These are phyloP conservation scores for Scutellaria baicalensis DNA, from an alignment of 257 asterid genomes.

Conservation along the genomic window DNA sequence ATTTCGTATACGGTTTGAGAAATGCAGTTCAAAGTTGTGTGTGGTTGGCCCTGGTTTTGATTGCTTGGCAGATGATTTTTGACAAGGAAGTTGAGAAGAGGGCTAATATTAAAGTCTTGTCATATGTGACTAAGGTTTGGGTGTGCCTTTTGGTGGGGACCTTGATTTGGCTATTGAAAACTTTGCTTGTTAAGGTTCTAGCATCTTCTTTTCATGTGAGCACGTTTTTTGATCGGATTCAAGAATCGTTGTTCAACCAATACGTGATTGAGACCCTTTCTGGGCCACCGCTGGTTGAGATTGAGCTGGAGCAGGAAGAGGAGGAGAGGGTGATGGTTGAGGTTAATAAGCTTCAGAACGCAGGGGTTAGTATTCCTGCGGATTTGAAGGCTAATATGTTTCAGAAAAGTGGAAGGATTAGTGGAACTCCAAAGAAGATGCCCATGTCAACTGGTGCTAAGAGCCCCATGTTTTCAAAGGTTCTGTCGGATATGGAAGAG, in stretches of 20 bases:
- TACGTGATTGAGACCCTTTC: constrained; percentile 67
- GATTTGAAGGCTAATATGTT: constrained; percentile 61
- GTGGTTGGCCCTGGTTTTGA: constrained; percentile 66
- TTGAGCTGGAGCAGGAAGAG: constrained; percentile 56
- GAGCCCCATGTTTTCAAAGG: constrained; percentile 42
- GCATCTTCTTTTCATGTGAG: constrained; percentile 82
- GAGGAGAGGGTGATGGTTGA: constrained; percentile 68
- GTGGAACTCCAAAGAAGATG: constrained; percentile 55
- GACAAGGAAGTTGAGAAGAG: constrained; percentile 47
- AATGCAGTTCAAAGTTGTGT: constrained; percentile 77
- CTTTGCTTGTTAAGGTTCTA: constrained; percentile 67
- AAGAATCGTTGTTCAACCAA: constrained; percentile 72
- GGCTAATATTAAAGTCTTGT: constrained; percentile 34
- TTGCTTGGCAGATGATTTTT: constrained; percentile 82
- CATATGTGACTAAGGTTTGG: constrained; percentile 63
- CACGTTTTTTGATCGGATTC: constrained; percentile 80
- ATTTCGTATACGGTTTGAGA: constrained; percentile 78
- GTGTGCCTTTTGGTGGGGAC: constrained; percentile 79
- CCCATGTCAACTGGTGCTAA: constrained; percentile 31
- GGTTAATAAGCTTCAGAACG: constrained; percentile 68
- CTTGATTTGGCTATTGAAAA: constrained; percentile 68
- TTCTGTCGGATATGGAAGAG: constrained; percentile 48
- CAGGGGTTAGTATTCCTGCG: constrained; percentile 66
- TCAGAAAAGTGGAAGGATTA: constrained; percentile 38
- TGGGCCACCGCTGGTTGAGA: constrained; percentile 67